These are phyloP conservation scores for Tubosaeta sp. DNA, from an alignment of 768 basidiomycete species.

Conservation along the genomic window DNA sequence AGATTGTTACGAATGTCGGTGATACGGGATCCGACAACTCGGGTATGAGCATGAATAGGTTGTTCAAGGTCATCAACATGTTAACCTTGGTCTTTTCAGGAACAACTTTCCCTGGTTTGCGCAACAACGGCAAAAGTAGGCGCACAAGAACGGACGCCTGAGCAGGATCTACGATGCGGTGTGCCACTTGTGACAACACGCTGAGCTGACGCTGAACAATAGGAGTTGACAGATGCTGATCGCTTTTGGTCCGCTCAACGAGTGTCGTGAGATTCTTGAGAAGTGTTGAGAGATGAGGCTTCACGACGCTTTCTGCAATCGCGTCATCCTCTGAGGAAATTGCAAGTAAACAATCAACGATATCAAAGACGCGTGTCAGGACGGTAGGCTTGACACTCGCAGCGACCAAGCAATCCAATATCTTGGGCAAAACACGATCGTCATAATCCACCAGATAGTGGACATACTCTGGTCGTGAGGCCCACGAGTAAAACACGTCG, in stretches of 20 bases:
- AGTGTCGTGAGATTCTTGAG: constrained; percentile 68
- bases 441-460: constrained; percentile 69
- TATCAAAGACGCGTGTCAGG: constrained; percentile 76
- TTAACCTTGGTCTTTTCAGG: constrained; percentile 86
- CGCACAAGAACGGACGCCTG: constrained; percentile 72
- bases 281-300: constrained; percentile 67
- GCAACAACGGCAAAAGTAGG: constrained; percentile 76
- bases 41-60: constrained; percentile 62
- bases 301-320: constrained; percentile 52
- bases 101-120: constrained; percentile 68
- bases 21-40: constrained; percentile 49
- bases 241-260: constrained; percentile 57
- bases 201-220: constrained; percentile 78
- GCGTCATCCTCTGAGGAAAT: constrained; percentile 48
- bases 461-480: constrained; percentile 52
- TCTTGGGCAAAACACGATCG: constrained; percentile 59
- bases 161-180: constrained; percentile 59
- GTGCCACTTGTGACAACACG: constrained; percentile 77
- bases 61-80: constrained; percentile 65
- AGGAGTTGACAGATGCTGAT: constrained; percentile 49
- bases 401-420: constrained; percentile 79
- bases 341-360: constrained; percentile 66
- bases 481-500: constrained; percentile 81
- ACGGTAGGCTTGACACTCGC: constrained; percentile 86
- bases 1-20: constrained; percentile 47